Evolutionary conservation across 495 filamentous ascomycete species (phyloP), one percentile per base, ranked within the genome.

Genomic region (Jackrogersella multiformis): DNA sequence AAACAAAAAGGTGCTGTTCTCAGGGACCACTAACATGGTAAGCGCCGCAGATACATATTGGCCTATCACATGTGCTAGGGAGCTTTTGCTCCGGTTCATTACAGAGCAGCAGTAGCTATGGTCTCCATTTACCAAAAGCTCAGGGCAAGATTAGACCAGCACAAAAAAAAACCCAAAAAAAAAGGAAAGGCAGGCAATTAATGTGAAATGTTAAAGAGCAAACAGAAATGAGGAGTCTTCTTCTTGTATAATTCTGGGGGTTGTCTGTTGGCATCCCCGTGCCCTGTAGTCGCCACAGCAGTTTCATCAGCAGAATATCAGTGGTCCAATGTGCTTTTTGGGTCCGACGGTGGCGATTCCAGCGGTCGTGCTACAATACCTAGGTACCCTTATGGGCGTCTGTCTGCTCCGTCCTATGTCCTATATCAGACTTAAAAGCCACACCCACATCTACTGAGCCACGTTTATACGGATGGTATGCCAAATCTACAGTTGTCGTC

Each of bases 11-110:
- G 52, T 35, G 36, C 61, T 51, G 42, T 54, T 52, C 44, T 26
- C 55, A 61, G 67, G 67, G 42, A 65, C 49, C 45, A 70, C 67
- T 65, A 65, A 70, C 61, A 61, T 34, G 61, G 75, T 74, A 77
- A 77, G 74, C 74, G 74, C 75, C 55, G 72, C 71, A 60, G 68
- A 70, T 54, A 58, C 64, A 46, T 38, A 38, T 41, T 42, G 34
- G 52, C 75, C 74, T 71, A 80, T 78, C 78, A 80, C 23, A 61
- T 30, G 41, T 8, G 4, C 7, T 20, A 58, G 2, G 77, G 77
- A 79, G 76, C 71, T 49, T 69, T 69, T 73, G 73, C 75, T 79
- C 77, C 77, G 77, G 74, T 16, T 51, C 62, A 63, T 64, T 32
- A 66, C 55, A 72, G 63, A 52, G 67, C 72, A 13, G 46, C 20